Evolutionary conservation across 768 basidiomycete genomes (phyloP).

Genomic region (Rhodotorula graminis): DNA sequence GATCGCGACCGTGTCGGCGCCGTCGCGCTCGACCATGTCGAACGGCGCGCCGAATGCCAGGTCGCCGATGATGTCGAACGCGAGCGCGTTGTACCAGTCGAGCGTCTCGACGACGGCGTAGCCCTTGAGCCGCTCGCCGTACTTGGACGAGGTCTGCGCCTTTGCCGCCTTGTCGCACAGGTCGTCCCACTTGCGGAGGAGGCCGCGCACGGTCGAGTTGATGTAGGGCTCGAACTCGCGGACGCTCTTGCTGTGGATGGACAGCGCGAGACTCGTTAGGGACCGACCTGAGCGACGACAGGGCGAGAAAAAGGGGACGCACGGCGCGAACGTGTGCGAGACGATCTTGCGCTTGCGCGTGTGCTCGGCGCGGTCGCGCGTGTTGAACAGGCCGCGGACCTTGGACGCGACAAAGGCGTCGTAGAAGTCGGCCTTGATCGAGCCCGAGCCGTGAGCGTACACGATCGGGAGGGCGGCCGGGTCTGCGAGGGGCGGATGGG

Average conservation of each 20-base stretch:
- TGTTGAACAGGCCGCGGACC: constrained; percentile 47
- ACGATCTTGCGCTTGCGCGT: constrained; percentile 87
- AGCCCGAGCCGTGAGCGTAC: constrained; percentile 80
- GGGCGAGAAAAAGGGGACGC: constrained; percentile 1
- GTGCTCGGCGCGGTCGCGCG: constrained; percentile 55
- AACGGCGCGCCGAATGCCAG: constrained; percentile 83
- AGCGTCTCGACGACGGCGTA: constrained; percentile 51
- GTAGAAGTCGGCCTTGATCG: constrained; percentile 72
- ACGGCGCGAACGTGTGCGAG: constrained; percentile 47
- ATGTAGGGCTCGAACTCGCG: constrained; percentile 80
- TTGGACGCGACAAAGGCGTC: constrained; percentile 64
- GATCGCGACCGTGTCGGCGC: constrained; percentile 51
- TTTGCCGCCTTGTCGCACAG: constrained; percentile 48
- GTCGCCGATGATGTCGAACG: constrained; percentile 60
- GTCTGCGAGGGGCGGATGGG: constrained; percentile 50
- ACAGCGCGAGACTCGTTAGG: neutral
- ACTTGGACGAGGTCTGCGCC: constrained; percentile 56
- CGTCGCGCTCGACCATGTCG: constrained; percentile 73
- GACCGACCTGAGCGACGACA: neutral
- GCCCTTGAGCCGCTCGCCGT: constrained; percentile 36
- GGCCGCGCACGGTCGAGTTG: constrained; percentile 47
- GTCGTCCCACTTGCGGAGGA: constrained; percentile 69
- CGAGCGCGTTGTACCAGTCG: constrained; percentile 53
- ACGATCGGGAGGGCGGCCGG: constrained; percentile 69
- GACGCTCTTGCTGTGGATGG: constrained; percentile 70